These are phyloP conservation scores for Exsudoporus frostii DNA, from an alignment of 768 basidiomycete species.

Conservation along the genomic window DNA sequence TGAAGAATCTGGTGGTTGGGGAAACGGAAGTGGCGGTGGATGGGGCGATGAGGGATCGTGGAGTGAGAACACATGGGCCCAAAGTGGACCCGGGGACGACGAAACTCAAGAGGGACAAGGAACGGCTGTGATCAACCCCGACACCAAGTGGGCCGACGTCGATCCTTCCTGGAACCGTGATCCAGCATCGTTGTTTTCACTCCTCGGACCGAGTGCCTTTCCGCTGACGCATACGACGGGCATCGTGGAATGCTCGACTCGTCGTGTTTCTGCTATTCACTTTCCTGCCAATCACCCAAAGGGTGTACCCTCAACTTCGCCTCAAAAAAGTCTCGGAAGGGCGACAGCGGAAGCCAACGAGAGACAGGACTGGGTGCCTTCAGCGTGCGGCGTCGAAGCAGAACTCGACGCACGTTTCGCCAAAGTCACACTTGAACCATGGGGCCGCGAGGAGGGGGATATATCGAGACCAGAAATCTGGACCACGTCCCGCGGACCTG, in stretches of 20 bases:
- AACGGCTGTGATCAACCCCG: neutral
- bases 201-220: conserved; percentile 55
- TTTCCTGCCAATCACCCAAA: conserved; percentile 34
- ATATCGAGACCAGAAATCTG: conserved; percentile 36
- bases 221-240: conserved; percentile 63
- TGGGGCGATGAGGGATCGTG: conserved; percentile 12
- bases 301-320: neutral
- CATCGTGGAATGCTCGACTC: conserved; percentile 62
- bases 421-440: conserved; percentile 53
- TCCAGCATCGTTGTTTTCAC: conserved; percentile 29
- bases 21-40: neutral
- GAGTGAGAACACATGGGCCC: conserved; percentile 9
- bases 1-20: conserved; percentile 1
- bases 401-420: conserved; percentile 47
- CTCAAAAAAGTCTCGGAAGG: neutral
- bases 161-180: conserved; percentile 26
- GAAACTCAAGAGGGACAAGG: conserved; percentile 9
- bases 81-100: conserved; percentile 3
- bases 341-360: conserved; percentile 6
- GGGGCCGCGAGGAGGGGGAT: conserved; percentile 43
- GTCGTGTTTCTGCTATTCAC: conserved; percentile 49
- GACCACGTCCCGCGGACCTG: conserved; percentile 36
- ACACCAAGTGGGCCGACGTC: conserved; percentile 13
- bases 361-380: conserved; percentile 15
- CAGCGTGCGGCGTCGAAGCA: conserved; percentile 38